Conservation (phyloP, 78 protist species). For the Guillardia theta region DNA sequence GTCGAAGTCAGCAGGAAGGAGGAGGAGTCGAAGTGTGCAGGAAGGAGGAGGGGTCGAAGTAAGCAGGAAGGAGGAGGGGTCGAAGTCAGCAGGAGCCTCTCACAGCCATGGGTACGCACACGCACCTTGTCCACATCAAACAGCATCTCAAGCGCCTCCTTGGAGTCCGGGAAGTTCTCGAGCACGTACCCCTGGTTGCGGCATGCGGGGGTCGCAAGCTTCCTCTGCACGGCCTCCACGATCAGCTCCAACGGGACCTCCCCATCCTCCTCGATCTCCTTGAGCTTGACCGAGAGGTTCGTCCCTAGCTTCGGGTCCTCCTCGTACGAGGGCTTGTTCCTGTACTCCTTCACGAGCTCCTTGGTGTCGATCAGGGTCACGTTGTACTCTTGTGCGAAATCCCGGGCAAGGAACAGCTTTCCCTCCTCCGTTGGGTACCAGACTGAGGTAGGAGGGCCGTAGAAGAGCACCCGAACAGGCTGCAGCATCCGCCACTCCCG, state of each 20-base stretch:
- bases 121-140: conserved; percentile 12
- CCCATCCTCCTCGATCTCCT: neutral
- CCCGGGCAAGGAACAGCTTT: neutral
- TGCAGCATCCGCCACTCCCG: neutral
- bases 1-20: too few species aligned
- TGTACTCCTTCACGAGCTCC: neutral
- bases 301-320: neutral
- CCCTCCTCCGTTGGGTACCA: neutral
- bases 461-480: neutral
- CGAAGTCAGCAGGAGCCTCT: neutral
- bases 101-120: too few species aligned
- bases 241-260: neutral
- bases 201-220: neutral
- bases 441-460: neutral
- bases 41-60: too few species aligned
- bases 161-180: neutral
- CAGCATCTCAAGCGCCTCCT: neutral
- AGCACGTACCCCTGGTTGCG: conserved; percentile 12
- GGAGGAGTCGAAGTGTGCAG: too few species aligned
- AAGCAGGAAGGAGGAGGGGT: neutral
- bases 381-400: neutral
- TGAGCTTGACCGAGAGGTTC: neutral
- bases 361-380: neutral
- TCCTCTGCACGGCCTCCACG: neutral
- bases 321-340: neutral